Base-by-base conservation (phyloP, 495 filamentous ascomycete genomes). In the Hypoxylon fragiforme region DNA sequence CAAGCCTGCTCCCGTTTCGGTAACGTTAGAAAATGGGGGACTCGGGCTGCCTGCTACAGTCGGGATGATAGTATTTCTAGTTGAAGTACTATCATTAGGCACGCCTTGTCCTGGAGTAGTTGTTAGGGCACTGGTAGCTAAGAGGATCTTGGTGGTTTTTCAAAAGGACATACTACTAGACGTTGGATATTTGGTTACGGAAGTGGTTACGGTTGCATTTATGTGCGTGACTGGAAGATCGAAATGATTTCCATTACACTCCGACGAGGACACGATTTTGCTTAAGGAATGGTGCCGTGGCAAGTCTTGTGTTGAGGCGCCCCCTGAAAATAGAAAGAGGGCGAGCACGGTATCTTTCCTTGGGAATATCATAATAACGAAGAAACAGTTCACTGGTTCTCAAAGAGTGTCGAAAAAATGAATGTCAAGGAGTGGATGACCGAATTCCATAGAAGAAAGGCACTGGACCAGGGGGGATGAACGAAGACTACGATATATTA, bases 291-390 rank as follows among this genome's bases (percentile, higher is more conserved):
- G 32, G 15, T 45, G 14, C 2, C 40, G 39, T 18, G 19, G 45
- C 28, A 21, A 26, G 35, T 34, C 50, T 26, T 32, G 34, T 35
- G 50, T 50, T 14, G 28, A 26, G 9, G n/a, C 19, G 16, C 50
- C 40, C 19, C 53, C 39, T 1, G 39, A 34, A 32, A 54, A 45
- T 22, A 60, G 34, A 45, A 50, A 14, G 24, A 60, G 26, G 12
- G 50, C 41, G 5, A 21, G 44, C 12, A 60, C 30, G 13, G 21
- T 34, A 14, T 54, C 50, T 31, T 50, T 60, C 22, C 57, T 19
- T 35, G n/a, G 24, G 36, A 60, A 50, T 15, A 60, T n/a, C 57
- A 60, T 60, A 40, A 11, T 50, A 52, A 50, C 7, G 39, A 50
- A 18, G 32, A 28, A 28, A 36, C 13, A 20, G 28, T 50, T 26